These are phyloP conservation scores for Petunia hybrid DNA, from an alignment of 305 asterid genomes.

Conservation along the genomic window DNA sequence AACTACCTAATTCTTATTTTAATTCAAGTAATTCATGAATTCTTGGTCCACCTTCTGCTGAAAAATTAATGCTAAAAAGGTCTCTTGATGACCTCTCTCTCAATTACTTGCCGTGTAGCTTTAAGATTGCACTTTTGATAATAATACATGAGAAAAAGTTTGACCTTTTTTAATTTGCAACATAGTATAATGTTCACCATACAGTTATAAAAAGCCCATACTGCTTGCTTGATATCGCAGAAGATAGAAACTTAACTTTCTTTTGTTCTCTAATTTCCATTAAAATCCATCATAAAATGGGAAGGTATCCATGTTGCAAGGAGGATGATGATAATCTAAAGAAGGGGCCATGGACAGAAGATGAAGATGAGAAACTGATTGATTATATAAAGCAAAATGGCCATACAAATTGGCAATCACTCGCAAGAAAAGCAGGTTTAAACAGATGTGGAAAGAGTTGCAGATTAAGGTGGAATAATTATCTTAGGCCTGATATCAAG, in stretches of 20 bases:
- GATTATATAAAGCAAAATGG: conserved; percentile 52
- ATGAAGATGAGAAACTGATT: conserved; percentile 52
- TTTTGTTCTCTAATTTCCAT: background rate
- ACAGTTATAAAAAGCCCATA: conserved; percentile 11
- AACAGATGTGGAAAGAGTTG: conserved; percentile 68
- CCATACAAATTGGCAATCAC: conserved; percentile 55
- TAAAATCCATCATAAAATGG: conserved; percentile 38
- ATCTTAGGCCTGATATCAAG: conserved; percentile 60
- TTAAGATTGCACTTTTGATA: conserved; percentile 27
- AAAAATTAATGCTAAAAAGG: background rate
- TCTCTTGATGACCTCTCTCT: conserved; percentile 22
- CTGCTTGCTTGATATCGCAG: background rate
- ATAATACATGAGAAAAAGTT: conserved; percentile 26
- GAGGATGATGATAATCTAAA: conserved; percentile 39
- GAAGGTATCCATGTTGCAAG: conserved; percentile 36
- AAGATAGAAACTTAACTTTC: background rate
- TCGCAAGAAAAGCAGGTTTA: conserved; percentile 53
- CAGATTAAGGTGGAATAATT: conserved; percentile 64
- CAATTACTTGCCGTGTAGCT: conserved; percentile 26
- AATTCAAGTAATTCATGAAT: background rate
- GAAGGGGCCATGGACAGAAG: conserved; percentile 67
- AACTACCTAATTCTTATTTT: background rate
- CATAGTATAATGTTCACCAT: conserved; percentile 17
- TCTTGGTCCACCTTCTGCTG: background rate
- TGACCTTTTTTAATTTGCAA: conserved; percentile 33